Evolutionary conservation across 164 flowering plant genomes (phyloP).

Genomic region (Paratinospora sagittata): DNA sequence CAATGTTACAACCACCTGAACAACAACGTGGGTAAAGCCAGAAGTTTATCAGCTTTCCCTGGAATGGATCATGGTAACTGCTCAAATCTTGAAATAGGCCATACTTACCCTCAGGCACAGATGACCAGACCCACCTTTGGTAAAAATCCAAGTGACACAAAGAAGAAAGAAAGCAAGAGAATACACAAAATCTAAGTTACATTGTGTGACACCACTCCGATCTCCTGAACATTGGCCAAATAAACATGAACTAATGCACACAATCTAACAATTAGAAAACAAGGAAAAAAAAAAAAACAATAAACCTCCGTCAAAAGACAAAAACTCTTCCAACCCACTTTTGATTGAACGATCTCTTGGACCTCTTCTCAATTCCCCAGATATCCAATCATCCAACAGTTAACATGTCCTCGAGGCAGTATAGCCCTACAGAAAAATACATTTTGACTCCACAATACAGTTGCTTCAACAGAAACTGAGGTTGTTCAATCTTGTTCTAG

Average conservation of each 20-base stretch:
- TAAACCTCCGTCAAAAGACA: background rate
- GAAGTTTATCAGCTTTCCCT: background rate
- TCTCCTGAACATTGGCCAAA: background rate
- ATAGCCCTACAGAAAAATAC: background rate
- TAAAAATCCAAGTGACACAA: background rate
- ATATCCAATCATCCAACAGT: background rate
- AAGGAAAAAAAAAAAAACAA: background rate
- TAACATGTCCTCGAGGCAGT: background rate
- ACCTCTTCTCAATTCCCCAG: background rate
- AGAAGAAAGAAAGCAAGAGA: background rate
- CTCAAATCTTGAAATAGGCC: background rate
- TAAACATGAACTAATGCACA: background rate
- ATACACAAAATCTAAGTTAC: background rate
- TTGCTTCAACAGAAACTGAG: slow-evolving; percentile 2
- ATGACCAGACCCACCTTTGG: background rate
- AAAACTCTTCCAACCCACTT: too few species aligned
- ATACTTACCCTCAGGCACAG: background rate
- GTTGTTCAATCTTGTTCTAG: background rate
- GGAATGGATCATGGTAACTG: background rate
- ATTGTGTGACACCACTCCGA: background rate
- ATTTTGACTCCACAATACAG: background rate
- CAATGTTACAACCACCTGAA: background rate
- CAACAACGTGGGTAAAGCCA: background rate
- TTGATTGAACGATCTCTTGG: too few species aligned
- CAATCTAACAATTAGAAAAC: background rate